These are phyloP conservation scores for Ophiocordyceps polyrhachis-furcata DNA, from an alignment of 2,329 filamentous ascomycete genomes.

Conservation along the genomic window DNA sequence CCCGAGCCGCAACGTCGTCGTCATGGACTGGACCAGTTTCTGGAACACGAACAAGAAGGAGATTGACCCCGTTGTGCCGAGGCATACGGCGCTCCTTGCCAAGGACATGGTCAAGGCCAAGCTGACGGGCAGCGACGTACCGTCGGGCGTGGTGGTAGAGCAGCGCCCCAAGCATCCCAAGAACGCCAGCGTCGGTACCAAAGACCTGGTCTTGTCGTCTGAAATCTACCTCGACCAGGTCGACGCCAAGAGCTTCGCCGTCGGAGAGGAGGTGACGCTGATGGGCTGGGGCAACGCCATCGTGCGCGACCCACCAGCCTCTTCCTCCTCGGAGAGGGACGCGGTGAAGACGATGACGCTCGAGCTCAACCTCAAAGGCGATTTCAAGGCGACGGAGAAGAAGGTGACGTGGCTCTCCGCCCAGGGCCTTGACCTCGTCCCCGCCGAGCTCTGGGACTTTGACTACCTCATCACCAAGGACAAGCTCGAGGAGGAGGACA, in stretches of 20 bases:
- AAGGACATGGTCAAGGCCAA: slow-evolving; percentile 54
- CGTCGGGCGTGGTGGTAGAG: slow-evolving; percentile 41
- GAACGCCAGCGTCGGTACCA: slow-evolving; percentile 67
- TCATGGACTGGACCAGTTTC: slow-evolving; percentile 65
- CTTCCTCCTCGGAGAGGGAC: slow-evolving; percentile 10
- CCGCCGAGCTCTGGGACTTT: slow-evolving; percentile 80
- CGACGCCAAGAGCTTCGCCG: slow-evolving; percentile 63
- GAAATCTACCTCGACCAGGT: slow-evolving; percentile 69
- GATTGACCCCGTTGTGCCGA: slow-evolving; percentile 58
- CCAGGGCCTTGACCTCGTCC: slow-evolving; percentile 56
- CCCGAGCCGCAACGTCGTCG: slow-evolving; percentile 65
- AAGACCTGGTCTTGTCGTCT: slow-evolving; percentile 65
- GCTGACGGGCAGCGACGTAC: slow-evolving; percentile 49
- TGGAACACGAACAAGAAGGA: slow-evolving; percentile 65
- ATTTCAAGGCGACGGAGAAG: slow-evolving; percentile 90
- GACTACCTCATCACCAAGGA: slow-evolving; percentile 94
- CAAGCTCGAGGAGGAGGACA: slow-evolving; percentile 74
- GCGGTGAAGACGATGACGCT: slow-evolving; percentile 54
- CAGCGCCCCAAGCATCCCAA: slow-evolving; percentile 80
- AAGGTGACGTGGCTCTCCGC: slow-evolving; percentile 87
- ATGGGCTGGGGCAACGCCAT: slow-evolving; percentile 95
- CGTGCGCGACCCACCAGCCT: slow-evolving; percentile 45
- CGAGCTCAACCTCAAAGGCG: slow-evolving; percentile 79
- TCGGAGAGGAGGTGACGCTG: slow-evolving; percentile 80
- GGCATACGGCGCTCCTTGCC: slow-evolving; percentile 54